Evolutionary conservation across 768 basidiomycete genomes (phyloP), one percentile per base, ranked within the genome.

Genomic region (Termitomyces sp.): DNA sequence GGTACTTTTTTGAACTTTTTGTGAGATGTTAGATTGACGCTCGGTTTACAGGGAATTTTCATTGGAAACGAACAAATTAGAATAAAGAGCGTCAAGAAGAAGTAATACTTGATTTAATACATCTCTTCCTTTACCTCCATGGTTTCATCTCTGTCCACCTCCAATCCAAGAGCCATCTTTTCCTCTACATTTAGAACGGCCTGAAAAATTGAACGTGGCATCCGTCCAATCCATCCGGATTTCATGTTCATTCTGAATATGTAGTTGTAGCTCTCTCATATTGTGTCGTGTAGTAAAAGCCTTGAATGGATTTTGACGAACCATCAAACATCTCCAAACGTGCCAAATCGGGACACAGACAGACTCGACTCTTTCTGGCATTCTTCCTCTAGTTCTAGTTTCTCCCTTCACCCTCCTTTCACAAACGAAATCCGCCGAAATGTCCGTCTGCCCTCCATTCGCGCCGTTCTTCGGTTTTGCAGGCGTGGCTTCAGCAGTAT

Each of bases 391-490:
- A 23, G 23, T 36, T 38, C 9, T 53, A 53, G n/a, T 41, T 32
- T 54, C 28, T 51, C 10, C 52, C 20, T 53, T n/a, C n/a, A 30
- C 18, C 10, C 28, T 18, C 53, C n/a, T 41, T 41, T 53, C 38
- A 53, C 51, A 18, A 53, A 40, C 36, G 3, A 13, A 35, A 3
- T 36, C 35, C 46, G 43, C 35, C 47, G n/a, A 9, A 47, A 87
- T 86, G 85, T 82, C 85, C 28, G 63, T 82, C 52, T 97, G 94
- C 72, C 94, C 94, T 61, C 92, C 95, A 33, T 98, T 91, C 71
- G 95, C 95, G 53, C 92, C 94, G 54, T 98, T 98, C 86, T 97
- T 98, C 72, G 96, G 95, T 30, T 95, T 99, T 72, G 95, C 90
- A 52, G 96, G 96, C 53, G 96, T 98, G 33, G 91, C 94, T n/a